Base-by-base conservation (phyloP, 78 protist genomes). In the slime mould (Dictyostelium discoideum) region DNA sequence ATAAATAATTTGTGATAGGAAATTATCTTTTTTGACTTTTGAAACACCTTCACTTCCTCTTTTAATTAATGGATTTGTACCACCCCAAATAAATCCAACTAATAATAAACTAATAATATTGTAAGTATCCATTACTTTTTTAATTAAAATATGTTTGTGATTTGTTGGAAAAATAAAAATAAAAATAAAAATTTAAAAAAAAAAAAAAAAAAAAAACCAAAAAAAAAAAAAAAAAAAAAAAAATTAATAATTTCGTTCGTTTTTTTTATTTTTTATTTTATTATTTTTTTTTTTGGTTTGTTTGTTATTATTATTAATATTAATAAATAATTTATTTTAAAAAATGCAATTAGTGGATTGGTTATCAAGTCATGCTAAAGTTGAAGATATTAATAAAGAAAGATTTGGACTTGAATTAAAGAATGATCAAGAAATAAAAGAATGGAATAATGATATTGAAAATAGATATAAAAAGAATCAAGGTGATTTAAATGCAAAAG, bases 71-170 rank as follows among this genome's bases (percentile, higher is more conserved):
- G 96, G 96, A 44, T 94, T 94, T 78, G 96, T 94, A 10, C 94
- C 88, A 24, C 96, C 96, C 96, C 96, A 94, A 20, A 94, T 46
- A 29, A 94, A 72, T 29, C 92, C 96, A 9, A 94, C 96, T 13
- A 77, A 60, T 18, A 94, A 63, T 65, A 94, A 65, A 26, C 87
- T 39, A 9, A 94, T n/a, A 20, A 85, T 78, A 78, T 85, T 84
- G 44, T 80, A 85, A 80, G 32, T 65, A 50, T 67, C 76, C 76
- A 67, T 67, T n/a, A 7, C 24, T n/a, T 67, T 67, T 63, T 20
- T 60, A 18, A 14, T 20, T 60, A 10, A 22, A 24, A 67, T 67
- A 5, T 63, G 9, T 57, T 57, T 57, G 11, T 60, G 22, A 20
- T 20, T 20, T 18, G 8, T 60, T 60, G 16, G 5, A 57, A 60